phyloP scores from a whole-genome alignment of 768 basidiomycete species.

The Cystobasidium onofrii region DNA sequence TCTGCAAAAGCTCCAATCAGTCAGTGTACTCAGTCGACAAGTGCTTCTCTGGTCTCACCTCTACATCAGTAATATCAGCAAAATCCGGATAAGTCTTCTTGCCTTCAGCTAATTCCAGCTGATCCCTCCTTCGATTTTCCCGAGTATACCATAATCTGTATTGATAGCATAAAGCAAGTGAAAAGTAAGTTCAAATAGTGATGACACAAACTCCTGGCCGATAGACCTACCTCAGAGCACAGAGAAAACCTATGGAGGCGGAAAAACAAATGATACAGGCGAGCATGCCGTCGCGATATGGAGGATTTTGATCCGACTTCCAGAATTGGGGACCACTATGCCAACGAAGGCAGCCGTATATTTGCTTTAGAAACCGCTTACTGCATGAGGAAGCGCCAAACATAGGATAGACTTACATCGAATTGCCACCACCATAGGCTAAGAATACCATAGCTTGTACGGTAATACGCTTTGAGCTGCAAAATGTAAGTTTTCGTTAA shows the following conservation, averaged over 20 bases:
- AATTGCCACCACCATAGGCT: slow-evolving; percentile 24
- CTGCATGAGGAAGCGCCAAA: background rate
- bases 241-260: background rate
- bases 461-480: slow-evolving; percentile 26
- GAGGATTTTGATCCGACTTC: slow-evolving; percentile 9
- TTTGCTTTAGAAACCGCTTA: background rate
- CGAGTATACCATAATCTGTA: slow-evolving; percentile 10
- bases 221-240: background rate
- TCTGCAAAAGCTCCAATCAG: slow-evolving; percentile 2
- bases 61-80: slow-evolving; percentile 18
- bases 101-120: background rate
- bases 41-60: background rate
- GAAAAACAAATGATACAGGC: slow-evolving; percentile 24
- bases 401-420: background rate
- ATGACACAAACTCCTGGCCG: background rate
- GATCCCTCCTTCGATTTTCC: slow-evolving; percentile 19
- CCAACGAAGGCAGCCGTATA: background rate
- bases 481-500: no score
- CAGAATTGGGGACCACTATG: slow-evolving; percentile 24
- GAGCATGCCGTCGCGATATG: slow-evolving; percentile 26
- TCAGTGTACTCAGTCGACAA: background rate
- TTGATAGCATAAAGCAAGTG: background rate
- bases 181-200: background rate
- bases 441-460: slow-evolving; percentile 29
- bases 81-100: background rate